These are phyloP conservation scores for Naegleria fowleri DNA, from an alignment of 208 protist species.

Conservation along the genomic window DNA sequence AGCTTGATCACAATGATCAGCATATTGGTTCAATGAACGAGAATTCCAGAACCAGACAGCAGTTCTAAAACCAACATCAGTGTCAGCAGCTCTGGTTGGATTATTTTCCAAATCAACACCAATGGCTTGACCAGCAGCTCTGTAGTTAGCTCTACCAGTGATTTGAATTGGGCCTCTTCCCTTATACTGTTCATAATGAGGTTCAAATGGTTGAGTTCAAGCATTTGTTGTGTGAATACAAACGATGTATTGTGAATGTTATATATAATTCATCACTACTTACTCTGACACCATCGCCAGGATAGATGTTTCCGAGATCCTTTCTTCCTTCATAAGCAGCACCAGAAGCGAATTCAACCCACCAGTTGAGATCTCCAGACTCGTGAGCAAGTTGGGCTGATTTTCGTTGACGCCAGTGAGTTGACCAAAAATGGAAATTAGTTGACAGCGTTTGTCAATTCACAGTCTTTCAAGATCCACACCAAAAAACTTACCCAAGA, in stretches of 20 bases:
- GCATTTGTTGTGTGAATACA: too few relatives aligned
- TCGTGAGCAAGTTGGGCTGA: slow-evolving; percentile 36
- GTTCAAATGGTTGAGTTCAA: too few relatives aligned
- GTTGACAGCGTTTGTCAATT: too few relatives aligned
- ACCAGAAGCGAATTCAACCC: slow-evolving; percentile 38
- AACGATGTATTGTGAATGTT: too few relatives aligned
- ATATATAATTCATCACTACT: too few relatives aligned
- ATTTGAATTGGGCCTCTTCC: slow-evolving; percentile 36
- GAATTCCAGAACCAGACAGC: slow-evolving; percentile 34
- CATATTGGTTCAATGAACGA: slow-evolving; percentile 26
- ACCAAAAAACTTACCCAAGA: background rate
- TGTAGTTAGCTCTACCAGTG: slow-evolving; percentile 35
- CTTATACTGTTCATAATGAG: slow-evolving; percentile 37
- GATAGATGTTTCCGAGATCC: slow-evolving; percentile 36
- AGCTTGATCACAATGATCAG: slow-evolving; percentile 16
- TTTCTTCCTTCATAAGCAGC: slow-evolving; percentile 39
- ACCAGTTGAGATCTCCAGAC: slow-evolving; percentile 26
- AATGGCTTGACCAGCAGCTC: slow-evolving; percentile 21
- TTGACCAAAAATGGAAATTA: too few relatives aligned
- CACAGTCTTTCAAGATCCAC: too few relatives aligned
- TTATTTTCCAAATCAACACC: slow-evolving; percentile 27
- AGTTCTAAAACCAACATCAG: slow-evolving; percentile 26
- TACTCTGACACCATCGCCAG: slow-evolving; percentile 31
- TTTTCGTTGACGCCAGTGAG: too few relatives aligned
- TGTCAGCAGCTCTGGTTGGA: slow-evolving; percentile 5